Evolutionary conservation across 148 eudicot species (phyloP), one percentile per base, ranked within the genome.

Genomic region (Arbutus unedo): DNA sequence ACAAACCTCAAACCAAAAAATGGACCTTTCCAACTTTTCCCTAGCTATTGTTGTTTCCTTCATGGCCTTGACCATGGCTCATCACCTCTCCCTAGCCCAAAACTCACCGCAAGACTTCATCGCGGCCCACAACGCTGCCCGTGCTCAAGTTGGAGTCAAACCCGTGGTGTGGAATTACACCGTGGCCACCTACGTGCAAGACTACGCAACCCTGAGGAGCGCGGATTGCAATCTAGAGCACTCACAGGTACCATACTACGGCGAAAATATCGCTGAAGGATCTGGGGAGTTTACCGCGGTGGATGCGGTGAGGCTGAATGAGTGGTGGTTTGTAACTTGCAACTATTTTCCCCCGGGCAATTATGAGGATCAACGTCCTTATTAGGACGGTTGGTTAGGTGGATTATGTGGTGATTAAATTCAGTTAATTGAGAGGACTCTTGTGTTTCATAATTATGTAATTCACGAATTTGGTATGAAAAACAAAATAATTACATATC

Each of bases 261-360:
- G 84, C 6, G 83, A 89, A 55, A 87, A 89, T 76, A 44, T 87
- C 6, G 89, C 88, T 13, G 60, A 71, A 70, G 87, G 87, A 2
- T 55, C 25, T 2, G 76, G 49, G 19, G 85, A 71, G 15, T 85
- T 89, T 56, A 89, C 87, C 0, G 88, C 81, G 3, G 70, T 74
- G 44, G 81, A 79, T 3, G 88, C 87, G 1, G 88, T 87, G 44
- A 77, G 86, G 55, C 56, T 87, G 25, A 90, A 90, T 56, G 90
- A 88, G 48, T 83, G 87, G 76, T 80, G 81, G 38, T 90, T 89
- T 10, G 76, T 91, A 16, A 85, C 80, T 43, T 91, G 94, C 55
- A 90, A 83, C 76, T 91, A 91, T 76, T 71, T 87, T 82, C 92
- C 92, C 15, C 92, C 89, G 3, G 94, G 94, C 23, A 91, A 90